phyloP scores from a whole-genome alignment of 75 land plant genomes.

The Chamaecyparis obtusa region DNA sequence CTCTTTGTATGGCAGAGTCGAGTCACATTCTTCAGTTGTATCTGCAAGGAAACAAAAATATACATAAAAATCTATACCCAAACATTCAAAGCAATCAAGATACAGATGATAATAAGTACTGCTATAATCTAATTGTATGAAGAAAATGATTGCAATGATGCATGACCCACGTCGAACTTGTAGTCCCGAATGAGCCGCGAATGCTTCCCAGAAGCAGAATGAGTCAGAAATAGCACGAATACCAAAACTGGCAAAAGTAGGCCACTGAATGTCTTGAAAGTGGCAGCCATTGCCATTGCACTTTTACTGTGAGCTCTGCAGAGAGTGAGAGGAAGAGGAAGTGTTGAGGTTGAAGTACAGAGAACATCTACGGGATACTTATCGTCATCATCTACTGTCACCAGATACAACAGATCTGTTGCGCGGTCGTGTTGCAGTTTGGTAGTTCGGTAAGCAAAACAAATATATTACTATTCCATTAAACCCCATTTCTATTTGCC shows the following conservation, averaged over 20 bases:
- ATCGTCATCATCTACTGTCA: too few relatives aligned
- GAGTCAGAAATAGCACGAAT: not conserved
- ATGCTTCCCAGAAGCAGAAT: not conserved
- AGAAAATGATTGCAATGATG: not conserved
- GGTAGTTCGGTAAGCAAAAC: too few relatives aligned
- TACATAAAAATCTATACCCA: not conserved
- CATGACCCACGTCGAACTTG: not conserved
- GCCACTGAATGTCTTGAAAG: too few relatives aligned
- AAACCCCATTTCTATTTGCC: too few relatives aligned
- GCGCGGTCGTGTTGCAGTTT: too few relatives aligned
- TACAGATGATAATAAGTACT: too few relatives aligned
- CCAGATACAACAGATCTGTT: too few relatives aligned
- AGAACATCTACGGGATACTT: not conserved
- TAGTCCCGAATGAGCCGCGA: not conserved
- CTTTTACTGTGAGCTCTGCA: not conserved
- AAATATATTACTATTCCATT: too few relatives aligned
- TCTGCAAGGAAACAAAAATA: conserved; percentile 27
- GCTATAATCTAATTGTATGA: not conserved
- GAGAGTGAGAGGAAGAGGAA: not conserved
- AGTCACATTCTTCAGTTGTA: conserved; percentile 46
- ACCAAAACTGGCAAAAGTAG: not conserved
- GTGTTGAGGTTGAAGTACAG: not conserved
- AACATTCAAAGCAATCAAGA: too few relatives aligned
- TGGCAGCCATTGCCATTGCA: not conserved
- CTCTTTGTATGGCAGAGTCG: conserved; percentile 52